Percentiles rank a stretch among this genome's conserved stretches.
phyloP scores from a whole-genome alignment of 352 stramenopile species.

The Phytopythium kandeliae region DNA sequence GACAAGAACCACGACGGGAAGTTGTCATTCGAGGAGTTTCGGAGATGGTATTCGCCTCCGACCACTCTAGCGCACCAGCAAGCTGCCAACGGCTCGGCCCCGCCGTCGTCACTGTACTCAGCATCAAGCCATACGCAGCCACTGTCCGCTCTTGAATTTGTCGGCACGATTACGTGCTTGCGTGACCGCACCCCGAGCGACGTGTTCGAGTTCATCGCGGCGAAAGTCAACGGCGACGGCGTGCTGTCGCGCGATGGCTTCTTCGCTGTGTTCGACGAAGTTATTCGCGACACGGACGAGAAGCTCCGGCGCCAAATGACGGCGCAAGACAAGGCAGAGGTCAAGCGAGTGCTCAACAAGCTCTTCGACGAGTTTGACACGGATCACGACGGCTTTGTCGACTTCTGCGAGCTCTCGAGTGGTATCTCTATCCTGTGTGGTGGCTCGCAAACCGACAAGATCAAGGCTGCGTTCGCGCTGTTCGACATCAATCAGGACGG shows the following conservation, averaged over 20 bases:
- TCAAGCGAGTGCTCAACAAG: slow-evolving; percentile 47
- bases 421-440: slow-evolving; percentile 79
- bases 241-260: slow-evolving; percentile 65
- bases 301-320: slow-evolving; percentile 18
- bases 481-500: slow-evolving; percentile 88
- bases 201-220: slow-evolving; percentile 80
- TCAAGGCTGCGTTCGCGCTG: slow-evolving; percentile 73
- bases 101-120: neutral
- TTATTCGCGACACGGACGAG: slow-evolving; percentile 34
- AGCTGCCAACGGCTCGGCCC: neutral
- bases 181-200: slow-evolving; percentile 43
- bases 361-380: slow-evolving; percentile 80
- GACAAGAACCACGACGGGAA: slow-evolving; percentile 80
- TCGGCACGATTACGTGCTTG: slow-evolving; percentile 55
- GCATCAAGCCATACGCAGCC: slow-evolving; percentile 9
- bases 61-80: slow-evolving; percentile 18
- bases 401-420: slow-evolving; percentile 83
- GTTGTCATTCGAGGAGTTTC: slow-evolving; percentile 79
- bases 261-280: slow-evolving; percentile 58
- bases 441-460: slow-evolving; percentile 76
- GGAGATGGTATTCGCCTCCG: slow-evolving; percentile 61
- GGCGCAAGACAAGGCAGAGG: slow-evolving; percentile 23
- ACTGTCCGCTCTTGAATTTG: slow-evolving; percentile 47
- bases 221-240: slow-evolving; percentile 79
- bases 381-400: slow-evolving; percentile 70